Conservation (phyloP, 2,329 filamentous ascomycete genomes). For the Trichoderma sp. region DNA sequence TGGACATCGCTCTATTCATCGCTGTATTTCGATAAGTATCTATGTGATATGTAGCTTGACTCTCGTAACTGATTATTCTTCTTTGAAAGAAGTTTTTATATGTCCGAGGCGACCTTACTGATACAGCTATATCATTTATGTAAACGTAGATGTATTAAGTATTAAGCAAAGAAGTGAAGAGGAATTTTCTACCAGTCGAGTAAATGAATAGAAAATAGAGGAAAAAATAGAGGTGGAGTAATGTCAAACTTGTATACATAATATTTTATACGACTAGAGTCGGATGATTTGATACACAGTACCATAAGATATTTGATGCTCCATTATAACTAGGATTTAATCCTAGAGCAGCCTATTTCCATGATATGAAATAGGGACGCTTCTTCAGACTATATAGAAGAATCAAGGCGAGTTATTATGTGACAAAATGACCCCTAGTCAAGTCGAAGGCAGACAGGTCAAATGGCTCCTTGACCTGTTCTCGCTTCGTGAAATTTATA, state of each 20-base stretch:
- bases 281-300: neutral
- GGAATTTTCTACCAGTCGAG: accelerated
- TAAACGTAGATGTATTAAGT: neutral
- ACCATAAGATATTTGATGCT: neutral
- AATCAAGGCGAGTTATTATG: neutral
- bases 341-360: neutral
- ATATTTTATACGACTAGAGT: no score
- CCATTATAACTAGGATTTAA: neutral
- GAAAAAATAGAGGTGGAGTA: neutral
- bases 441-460: neutral
- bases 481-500: neutral
- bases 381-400: no score
- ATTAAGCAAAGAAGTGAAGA: neutral
- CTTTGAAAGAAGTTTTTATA: neutral
- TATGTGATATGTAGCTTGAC: neutral
- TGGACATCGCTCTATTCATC: accelerated
- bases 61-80: neutral
- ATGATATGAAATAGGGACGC: no score
- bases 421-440: neutral
- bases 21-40: neutral
- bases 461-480: no score
- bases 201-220: no score
- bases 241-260: neutral
- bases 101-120: neutral
- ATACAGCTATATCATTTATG: no score